These are phyloP conservation scores for Sanghuangporus baumii DNA, from an alignment of 1,284 basidiomycete species.

Conservation along the genomic window DNA sequence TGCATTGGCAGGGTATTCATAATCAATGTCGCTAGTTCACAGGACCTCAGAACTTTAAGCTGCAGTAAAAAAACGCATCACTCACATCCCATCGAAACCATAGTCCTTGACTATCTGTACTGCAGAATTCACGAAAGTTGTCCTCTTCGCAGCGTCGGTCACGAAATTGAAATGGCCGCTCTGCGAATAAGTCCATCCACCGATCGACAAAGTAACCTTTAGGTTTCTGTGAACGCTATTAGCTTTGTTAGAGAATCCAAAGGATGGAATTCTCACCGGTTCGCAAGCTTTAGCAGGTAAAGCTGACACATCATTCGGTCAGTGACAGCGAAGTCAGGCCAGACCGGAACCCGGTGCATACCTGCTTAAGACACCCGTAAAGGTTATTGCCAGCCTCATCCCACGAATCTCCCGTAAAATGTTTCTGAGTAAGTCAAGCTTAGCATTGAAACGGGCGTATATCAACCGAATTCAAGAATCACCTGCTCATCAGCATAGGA, in stretches of 20 bases:
- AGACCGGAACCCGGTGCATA: conserved; percentile 25
- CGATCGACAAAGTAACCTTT: conserved; percentile 74
- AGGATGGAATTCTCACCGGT: conserved; percentile 35
- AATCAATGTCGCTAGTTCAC: conserved; percentile 56
- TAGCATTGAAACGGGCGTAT: background rate
- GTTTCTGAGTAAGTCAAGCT: conserved; percentile 43
- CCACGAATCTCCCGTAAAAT: conserved; percentile 59
- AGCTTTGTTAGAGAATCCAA: background rate
- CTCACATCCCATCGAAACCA: conserved; percentile 81
- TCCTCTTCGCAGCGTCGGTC: conserved; percentile 46
- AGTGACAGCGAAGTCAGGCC: background rate
- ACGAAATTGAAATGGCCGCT: conserved; percentile 61
- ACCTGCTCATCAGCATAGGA: conserved; percentile 80
- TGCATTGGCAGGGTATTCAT: conserved; percentile 51
- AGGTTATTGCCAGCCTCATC: conserved; percentile 65
- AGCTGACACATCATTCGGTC: conserved; percentile 25
- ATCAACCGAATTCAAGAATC: conserved; percentile 17
- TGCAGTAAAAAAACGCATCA: conserved; percentile 4
- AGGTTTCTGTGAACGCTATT: conserved; percentile 43
- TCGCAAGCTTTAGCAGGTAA: conserved; percentile 65
- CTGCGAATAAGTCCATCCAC: conserved; percentile 73
- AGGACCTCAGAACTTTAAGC: background rate
- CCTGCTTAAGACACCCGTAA: conserved; percentile 85
- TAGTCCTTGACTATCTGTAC: conserved; percentile 79
- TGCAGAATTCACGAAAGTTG: conserved; percentile 66